Percentiles rank a stretch among this genome's conserved stretches.
phyloP scores from a whole-genome alignment of 805 yeast species.

The Pichia occidentalis region DNA sequence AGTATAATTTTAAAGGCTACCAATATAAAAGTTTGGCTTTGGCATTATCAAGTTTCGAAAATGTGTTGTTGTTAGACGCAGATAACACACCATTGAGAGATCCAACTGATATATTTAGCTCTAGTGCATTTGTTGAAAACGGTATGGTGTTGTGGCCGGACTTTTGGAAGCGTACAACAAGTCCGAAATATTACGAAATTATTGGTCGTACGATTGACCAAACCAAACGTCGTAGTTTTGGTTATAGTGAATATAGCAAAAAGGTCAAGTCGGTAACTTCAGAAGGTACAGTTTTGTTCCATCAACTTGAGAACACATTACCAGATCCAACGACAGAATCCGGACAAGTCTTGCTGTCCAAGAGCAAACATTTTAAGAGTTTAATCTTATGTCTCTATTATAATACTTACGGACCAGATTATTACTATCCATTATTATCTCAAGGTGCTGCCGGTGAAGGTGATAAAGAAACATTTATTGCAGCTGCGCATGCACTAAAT shows the following conservation, averaged over 20 bases:
- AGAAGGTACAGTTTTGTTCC: conserved; percentile 38
- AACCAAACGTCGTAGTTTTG: not conserved
- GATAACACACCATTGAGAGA: conserved; percentile 35
- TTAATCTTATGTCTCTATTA: conserved; percentile 59
- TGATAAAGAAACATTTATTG: conserved; percentile 67
- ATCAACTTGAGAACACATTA: conserved; percentile 52
- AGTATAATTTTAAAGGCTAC: conserved; percentile 13
- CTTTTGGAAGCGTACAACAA: conserved; percentile 58
- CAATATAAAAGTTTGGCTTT: conserved; percentile 24
- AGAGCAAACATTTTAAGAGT: conserved; percentile 52
- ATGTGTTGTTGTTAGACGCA: conserved; percentile 36
- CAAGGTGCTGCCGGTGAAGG: conserved; percentile 72
- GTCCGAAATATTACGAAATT: conserved; percentile 47
- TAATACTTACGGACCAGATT: conserved; percentile 55
- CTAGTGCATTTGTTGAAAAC: conserved; percentile 38
- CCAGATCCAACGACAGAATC: conserved; percentile 62
- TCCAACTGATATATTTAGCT: conserved; percentile 25
- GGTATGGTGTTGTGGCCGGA: conserved; percentile 68
- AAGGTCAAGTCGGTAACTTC: conserved; percentile 44
- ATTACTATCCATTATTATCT: conserved; percentile 53
- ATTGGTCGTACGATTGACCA: conserved; percentile 18
- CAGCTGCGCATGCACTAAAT: conserved; percentile 56
- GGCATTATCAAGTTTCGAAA: conserved; percentile 36
- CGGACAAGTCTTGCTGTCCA: too few species aligned
- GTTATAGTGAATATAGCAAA: conserved; percentile 1